A percentile compares a stretch with the other conserved stretches of the same genome.
phyloP scores from a whole-genome alignment of 257 asterid species.

The Parsonsia alboflavescens region DNA sequence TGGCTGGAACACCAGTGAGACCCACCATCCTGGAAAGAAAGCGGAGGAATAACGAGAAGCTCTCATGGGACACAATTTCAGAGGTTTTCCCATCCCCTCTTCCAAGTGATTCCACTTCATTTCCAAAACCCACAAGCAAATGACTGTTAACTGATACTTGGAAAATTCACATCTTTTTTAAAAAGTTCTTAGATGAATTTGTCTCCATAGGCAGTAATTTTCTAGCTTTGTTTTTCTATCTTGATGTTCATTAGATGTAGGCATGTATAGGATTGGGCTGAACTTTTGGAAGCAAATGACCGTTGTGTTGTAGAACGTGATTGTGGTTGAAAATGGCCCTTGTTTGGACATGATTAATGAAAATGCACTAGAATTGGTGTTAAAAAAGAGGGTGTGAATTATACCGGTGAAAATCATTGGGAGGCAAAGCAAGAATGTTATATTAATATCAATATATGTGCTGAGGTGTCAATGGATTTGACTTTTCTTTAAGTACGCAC shows the following conservation, averaged over 20 bases:
- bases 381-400: too few species aligned
- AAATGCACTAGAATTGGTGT: too few species aligned
- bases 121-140: neutral
- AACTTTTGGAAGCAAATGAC: neutral
- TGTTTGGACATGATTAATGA: too few species aligned
- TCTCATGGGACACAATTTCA: conserved; percentile 54
- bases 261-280: neutral
- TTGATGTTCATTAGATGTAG: neutral
- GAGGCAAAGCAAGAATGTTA: too few species aligned
- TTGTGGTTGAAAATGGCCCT: too few species aligned
- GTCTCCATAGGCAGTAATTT: neutral
- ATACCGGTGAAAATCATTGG: too few species aligned
- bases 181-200: neutral
- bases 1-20: conserved; percentile 34
- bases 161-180: neutral
- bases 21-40: conserved; percentile 58
- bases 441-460: neutral
- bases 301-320: neutral
- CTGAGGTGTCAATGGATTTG: neutral
- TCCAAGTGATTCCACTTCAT: conserved; percentile 24
- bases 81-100: conserved; percentile 60
- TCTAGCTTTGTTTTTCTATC: neutral
- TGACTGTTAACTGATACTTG: neutral
- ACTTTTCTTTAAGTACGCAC: too few species aligned
- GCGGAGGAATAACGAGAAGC: conserved; percentile 31